phyloP scores from a whole-genome alignment of 2,329 filamentous ascomycete genomes.

The Hawksworthiomyces lignivorus region DNA sequence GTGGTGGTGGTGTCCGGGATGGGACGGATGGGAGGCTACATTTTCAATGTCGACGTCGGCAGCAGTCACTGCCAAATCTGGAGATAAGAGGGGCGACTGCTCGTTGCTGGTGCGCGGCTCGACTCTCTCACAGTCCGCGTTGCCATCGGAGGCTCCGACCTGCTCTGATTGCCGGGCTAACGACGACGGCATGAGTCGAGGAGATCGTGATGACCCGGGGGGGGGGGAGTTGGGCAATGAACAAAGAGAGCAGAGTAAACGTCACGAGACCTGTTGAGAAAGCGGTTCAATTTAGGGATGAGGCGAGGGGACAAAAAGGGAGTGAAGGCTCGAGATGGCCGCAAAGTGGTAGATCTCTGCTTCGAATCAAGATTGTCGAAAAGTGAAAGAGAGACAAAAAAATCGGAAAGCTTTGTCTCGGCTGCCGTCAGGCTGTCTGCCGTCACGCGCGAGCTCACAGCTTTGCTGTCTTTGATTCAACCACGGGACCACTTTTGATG shows the following conservation, averaged over 20 bases:
- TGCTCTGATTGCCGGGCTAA: constrained; percentile 21
- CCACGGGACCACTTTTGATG: constrained; percentile 3
- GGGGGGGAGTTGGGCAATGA: too few species aligned
- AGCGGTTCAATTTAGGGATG: too few species aligned
- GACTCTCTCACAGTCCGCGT: not conserved
- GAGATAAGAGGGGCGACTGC: constrained; percentile 41
- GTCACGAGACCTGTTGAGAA: too few species aligned
- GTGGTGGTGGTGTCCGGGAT: not conserved
- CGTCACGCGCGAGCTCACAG: not conserved
- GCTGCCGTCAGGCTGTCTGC: too few species aligned
- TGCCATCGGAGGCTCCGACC: constrained; percentile 7
- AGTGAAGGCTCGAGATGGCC: not conserved
- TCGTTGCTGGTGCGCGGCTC: constrained; percentile 29
- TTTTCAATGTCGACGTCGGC: constrained; percentile 24
- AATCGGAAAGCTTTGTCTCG: not conserved
- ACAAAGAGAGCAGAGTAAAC: too few species aligned
- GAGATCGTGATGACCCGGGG: too few species aligned
- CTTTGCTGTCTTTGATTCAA: constrained; percentile 3
- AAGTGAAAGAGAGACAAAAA: not conserved
- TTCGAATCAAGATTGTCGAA: too few species aligned
- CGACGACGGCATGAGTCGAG: constrained; percentile 33
- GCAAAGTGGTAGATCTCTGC: too few species aligned
- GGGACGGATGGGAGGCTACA: not conserved
- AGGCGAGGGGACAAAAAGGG: not conserved
- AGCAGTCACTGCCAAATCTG: constrained; percentile 20